These are phyloP conservation scores for Conringia planisiliqua DNA, from an alignment of 345 rosid species.

Conservation along the genomic window DNA sequence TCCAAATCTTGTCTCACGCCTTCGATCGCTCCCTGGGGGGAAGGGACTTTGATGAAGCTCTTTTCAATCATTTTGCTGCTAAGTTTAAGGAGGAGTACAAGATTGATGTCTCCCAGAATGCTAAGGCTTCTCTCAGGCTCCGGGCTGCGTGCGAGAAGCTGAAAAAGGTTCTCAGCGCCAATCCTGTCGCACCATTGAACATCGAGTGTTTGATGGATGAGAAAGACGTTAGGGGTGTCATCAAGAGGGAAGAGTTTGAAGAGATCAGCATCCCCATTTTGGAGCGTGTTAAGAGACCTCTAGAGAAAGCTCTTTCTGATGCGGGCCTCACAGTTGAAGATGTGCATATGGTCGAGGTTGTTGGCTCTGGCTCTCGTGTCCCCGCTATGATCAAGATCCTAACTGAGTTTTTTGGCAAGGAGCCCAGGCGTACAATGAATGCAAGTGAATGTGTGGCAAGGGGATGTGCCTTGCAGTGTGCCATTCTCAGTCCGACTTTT, in stretches of 20 bases:
- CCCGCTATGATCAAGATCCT: constrained; percentile 84
- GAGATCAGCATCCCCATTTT: constrained; percentile 70
- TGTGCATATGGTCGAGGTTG: constrained; percentile 87
- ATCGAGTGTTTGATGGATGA: constrained; percentile 97
- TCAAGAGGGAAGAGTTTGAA: constrained; percentile 92
- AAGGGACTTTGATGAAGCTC: constrained; percentile 89
- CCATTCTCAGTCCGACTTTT: constrained; percentile 94
- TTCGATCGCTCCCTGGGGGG: constrained; percentile 90
- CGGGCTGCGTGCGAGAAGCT: constrained; percentile 87
- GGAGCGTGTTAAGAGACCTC: constrained; percentile 84
- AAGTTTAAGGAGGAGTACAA: constrained; percentile 84
- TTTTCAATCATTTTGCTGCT: constrained; percentile 74
- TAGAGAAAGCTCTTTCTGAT: constrained; percentile 85
- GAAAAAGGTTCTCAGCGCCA: constrained; percentile 94
- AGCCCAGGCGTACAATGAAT: constrained; percentile 95
- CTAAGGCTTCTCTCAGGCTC: constrained; percentile 81
- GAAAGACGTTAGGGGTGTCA: constrained; percentile 83
- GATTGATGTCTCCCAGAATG: constrained; percentile 83
- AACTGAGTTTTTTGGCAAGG: constrained; percentile 91
- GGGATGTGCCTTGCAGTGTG: constrained; percentile 90
- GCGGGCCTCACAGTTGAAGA: constrained; percentile 70
- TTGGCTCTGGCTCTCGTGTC: constrained; percentile 89
- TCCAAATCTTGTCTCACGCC: constrained; percentile 70
- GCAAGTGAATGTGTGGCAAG: constrained; percentile 97
- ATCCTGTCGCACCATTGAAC: constrained; percentile 83